Evolutionary conservation across 768 basidiomycete genomes (phyloP).

Genomic region (Nidula microcarpa): DNA sequence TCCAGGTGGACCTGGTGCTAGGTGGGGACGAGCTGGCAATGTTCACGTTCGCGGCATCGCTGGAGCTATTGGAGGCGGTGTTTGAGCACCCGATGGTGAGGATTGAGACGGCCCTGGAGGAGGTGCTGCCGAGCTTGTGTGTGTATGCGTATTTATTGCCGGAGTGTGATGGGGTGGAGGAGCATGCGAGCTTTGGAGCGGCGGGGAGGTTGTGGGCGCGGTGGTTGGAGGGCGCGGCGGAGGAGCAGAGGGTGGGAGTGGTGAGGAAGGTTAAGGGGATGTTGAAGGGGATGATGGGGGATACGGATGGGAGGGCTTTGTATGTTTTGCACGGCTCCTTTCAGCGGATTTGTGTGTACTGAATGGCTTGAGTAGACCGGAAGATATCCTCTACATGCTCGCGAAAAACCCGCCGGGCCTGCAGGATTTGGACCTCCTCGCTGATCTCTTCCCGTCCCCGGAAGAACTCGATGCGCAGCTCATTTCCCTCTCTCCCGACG

Average conservation of each 20-base stretch:
- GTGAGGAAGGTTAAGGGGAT: slow-evolving; percentile 33
- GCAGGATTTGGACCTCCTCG: slow-evolving; percentile 29
- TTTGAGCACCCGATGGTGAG: slow-evolving; percentile 9
- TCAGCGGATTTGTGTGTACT: slow-evolving; percentile 2
- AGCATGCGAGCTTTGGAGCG: slow-evolving; percentile 12
- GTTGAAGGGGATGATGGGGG: slow-evolving; percentile 37
- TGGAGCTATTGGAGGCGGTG: slow-evolving; percentile 29
- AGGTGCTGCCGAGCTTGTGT: slow-evolving; percentile 41
- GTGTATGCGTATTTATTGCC: slow-evolving; percentile 48
- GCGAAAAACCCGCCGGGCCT: slow-evolving; percentile 30
- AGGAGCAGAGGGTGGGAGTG: slow-evolving; percentile 18
- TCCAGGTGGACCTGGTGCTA: slow-evolving; percentile 28
- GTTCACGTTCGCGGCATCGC: slow-evolving; percentile 17
- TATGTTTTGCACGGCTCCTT: slow-evolving; percentile 14
- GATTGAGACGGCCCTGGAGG: slow-evolving; percentile 1
- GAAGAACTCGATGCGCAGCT: slow-evolving; percentile 46
- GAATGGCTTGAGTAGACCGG: slow-evolving; percentile 30
- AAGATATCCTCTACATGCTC: slow-evolving; percentile 38
- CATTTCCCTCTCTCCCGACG: slow-evolving; percentile 36
- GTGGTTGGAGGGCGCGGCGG: slow-evolving; percentile 19
- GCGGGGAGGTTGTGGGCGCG: slow-evolving; percentile 32
- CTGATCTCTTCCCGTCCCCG: slow-evolving; percentile 50
- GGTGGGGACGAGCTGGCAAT: slow-evolving; percentile 17
- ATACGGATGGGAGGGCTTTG: slow-evolving; percentile 31
- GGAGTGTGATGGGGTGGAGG: slow-evolving; percentile 15